Conservation (phyloP, 306 rosid species). For the Cicer pinnatifidum region DNA sequence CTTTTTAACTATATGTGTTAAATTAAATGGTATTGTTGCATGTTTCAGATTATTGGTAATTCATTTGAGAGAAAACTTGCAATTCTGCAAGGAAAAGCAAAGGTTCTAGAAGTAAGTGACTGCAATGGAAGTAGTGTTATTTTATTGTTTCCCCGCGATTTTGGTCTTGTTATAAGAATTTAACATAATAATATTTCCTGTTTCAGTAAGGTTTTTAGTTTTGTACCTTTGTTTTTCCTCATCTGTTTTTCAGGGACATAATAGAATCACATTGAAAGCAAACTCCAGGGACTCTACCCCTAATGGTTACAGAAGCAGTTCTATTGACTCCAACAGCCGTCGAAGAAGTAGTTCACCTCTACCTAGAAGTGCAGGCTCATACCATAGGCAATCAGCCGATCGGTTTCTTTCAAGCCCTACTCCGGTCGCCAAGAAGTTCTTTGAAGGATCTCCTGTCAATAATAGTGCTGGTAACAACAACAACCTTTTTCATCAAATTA, state of each 20-base stretch:
- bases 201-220: slow-evolving; percentile 18
- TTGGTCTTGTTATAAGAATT: slow-evolving; percentile 6
- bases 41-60: slow-evolving; percentile 80
- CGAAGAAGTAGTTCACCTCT: slow-evolving; percentile 77
- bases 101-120: slow-evolving; percentile 65
- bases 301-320: slow-evolving; percentile 60
- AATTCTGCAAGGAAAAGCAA: slow-evolving; percentile 67
- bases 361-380: slow-evolving; percentile 53
- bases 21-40: slow-evolving; percentile 50
- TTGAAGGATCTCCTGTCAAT: slow-evolving; percentile 61
- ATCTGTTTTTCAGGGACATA: slow-evolving; percentile 59
- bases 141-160: not conserved
- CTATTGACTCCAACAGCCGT: slow-evolving; percentile 59
- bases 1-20: not conserved
- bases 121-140: slow-evolving; percentile 7
- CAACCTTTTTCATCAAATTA: slow-evolving; percentile 31
- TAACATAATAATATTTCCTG: not conserved
- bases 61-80: slow-evolving; percentile 97
- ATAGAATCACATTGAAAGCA: slow-evolving; percentile 61
- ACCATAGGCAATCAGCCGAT: slow-evolving; percentile 51
- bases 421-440: slow-evolving; percentile 55
- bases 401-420: slow-evolving; percentile 46
- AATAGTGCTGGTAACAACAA: slow-evolving; percentile 57
- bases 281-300: slow-evolving; percentile 69
- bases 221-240: slow-evolving; percentile 15